Evolutionary conservation across 139 green algal genomes (phyloP), one percentile per base, ranked within the genome.

Genomic region (Chlorella sp.): DNA sequence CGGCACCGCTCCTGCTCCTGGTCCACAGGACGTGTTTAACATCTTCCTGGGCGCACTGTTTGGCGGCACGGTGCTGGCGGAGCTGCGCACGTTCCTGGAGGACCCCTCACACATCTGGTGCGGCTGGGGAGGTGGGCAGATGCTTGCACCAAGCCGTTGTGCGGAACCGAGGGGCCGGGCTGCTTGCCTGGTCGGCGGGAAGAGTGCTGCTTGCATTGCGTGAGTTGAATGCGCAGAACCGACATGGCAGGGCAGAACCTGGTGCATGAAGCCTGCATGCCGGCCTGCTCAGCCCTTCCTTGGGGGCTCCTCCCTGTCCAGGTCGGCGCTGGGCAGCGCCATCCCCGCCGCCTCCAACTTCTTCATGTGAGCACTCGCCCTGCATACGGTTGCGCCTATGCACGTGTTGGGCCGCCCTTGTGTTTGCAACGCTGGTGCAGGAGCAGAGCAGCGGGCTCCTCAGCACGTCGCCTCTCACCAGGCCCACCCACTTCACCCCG

Each of bases 341-440:
- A 88, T 98, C 54, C 95, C 95, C 26, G 84, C 89, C 41, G 93
- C 91, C 60, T 94, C 90, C 83, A 98, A 98, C 89, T 98, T 97
- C 90, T 98, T 98, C 92, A 93, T 98, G 77, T 83, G 77, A 58
- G 77, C 22, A 32, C 40, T 24, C n/a, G n/a, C n/a, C n/a, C n/a
- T n/a, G n/a, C n/a, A n/a, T n/a, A n/a, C n/a, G n/a, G n/a, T n/a
- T n/a, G n/a, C n/a, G n/a, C n/a, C n/a, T n/a, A n/a, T n/a, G n/a
- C n/a, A n/a, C n/a, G n/a, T n/a, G n/a, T n/a, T n/a, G n/a, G n/a
- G n/a, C n/a, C n/a, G n/a, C n/a, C 40, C 67, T 11, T 28, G 3
- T 30, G 17, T 16, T 9, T 20, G 16, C 51, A 36, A 36, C 13
- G 22, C n/a, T 32, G 38, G 36, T 46, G 17, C 20, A 14, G 36